Evolutionary conservation across 2,329 filamentous ascomycete species (phyloP).

Genomic region (Exophiala xenobiotica): DNA sequence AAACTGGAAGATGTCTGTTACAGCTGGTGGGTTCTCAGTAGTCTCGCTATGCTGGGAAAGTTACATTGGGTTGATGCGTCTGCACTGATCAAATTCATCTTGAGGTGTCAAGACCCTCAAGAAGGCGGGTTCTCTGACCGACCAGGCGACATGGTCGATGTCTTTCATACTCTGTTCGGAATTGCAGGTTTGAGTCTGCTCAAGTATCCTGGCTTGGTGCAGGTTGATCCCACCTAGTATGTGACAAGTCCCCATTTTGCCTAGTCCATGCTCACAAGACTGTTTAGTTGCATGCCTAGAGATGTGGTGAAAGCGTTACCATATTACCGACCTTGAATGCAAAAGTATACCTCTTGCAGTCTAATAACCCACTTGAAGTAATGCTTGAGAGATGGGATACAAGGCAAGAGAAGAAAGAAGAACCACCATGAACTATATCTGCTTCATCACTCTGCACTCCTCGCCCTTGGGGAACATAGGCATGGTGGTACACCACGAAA

Average conservation of each 20-base stretch:
- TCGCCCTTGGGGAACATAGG: slow-evolving; percentile 40
- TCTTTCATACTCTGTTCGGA: slow-evolving; percentile 92
- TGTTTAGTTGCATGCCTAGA: slow-evolving; percentile 67
- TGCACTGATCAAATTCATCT: slow-evolving; percentile 76
- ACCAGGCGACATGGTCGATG: slow-evolving; percentile 92
- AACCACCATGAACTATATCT: slow-evolving; percentile 28
- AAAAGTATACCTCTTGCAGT: slow-evolving; percentile 58
- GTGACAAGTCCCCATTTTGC: slow-evolving; percentile 30
- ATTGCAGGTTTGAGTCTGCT: slow-evolving; percentile 84
- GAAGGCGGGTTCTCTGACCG: slow-evolving; percentile 84
- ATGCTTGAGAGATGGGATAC: slow-evolving; percentile 63
- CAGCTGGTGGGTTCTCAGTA: slow-evolving; percentile 97
- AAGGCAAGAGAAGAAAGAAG: slow-evolving; percentile 63
- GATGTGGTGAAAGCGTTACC: slow-evolving; percentile 57
- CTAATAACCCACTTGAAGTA: slow-evolving; percentile 64
- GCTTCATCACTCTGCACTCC: slow-evolving; percentile 38
- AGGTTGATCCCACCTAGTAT: slow-evolving; percentile 86
- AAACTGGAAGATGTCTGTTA: slow-evolving; percentile 98
- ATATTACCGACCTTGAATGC: slow-evolving; percentile 21
- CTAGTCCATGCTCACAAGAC: slow-evolving; percentile 25
- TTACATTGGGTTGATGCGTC: slow-evolving; percentile 90
- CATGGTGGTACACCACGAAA: slow-evolving; percentile 41
- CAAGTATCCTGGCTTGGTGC: slow-evolving; percentile 70
- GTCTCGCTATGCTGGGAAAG: slow-evolving; percentile 81
- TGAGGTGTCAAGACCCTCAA: slow-evolving; percentile 83